These are phyloP conservation scores for Phytophthora foliorum DNA, from an alignment of 352 stramenopile species.

Conservation along the genomic window DNA sequence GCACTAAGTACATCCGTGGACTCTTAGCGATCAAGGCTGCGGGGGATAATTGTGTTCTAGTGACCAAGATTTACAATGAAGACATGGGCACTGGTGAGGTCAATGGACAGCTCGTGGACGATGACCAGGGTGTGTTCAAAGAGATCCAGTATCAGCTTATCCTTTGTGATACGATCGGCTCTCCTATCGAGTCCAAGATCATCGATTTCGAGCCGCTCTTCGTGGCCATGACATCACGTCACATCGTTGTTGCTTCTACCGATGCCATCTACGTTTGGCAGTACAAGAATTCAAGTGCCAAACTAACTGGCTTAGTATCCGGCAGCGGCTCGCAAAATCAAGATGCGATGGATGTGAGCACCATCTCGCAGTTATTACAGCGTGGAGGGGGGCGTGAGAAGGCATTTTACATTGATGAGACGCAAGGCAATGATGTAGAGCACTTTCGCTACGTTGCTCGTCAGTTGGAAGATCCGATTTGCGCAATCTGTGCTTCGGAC, in stretches of 20 bases:
- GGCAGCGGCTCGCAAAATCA: constrained; percentile 37
- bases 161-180: constrained; percentile 89
- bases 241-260: constrained; percentile 83
- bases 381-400: constrained; percentile 83
- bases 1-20: constrained; percentile 89
- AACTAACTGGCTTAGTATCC: constrained; percentile 73
- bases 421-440: constrained; percentile 77
- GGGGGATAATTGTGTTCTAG: constrained; percentile 89
- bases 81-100: constrained; percentile 47
- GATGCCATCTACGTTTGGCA: constrained; percentile 95
- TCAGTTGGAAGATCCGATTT: constrained; percentile 88
- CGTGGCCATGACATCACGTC: constrained; percentile 88
- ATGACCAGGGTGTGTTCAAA: constrained; percentile 45
- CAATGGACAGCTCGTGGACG: constrained; percentile 31
- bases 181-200: constrained; percentile 86
- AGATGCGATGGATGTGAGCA: constrained; percentile 58
- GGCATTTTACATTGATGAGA: constrained; percentile 92
- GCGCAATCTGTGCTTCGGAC: constrained; percentile 86
- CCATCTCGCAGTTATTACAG: constrained; percentile 77
- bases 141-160: constrained; percentile 88
- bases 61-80: constrained; percentile 88
- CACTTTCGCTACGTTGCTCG: constrained; percentile 76
- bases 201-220: constrained; percentile 89
- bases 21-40: constrained; percentile 81
- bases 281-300: constrained; percentile 89